A percentile compares a stretch with the other conserved stretches of the same genome.
phyloP scores from a whole-genome alignment of 371 early-diverging fungal genomes.

The Mucor indicus region DNA sequence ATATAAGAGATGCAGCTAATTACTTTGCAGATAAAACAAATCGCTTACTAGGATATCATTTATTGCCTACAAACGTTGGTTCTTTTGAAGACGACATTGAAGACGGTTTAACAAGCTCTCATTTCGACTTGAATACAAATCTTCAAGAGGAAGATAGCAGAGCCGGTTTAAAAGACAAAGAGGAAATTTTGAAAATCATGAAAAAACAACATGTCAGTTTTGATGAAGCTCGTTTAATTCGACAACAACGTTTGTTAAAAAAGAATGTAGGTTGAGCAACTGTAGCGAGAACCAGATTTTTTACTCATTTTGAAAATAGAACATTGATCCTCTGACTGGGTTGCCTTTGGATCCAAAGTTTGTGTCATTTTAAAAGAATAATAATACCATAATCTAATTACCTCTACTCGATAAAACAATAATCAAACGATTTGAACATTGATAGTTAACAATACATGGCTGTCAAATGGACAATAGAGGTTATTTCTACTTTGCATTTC shows the following conservation, averaged over 20 bases:
- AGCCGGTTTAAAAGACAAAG: conserved; percentile 74
- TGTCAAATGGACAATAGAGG: background rate
- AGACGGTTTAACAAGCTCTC: conserved; percentile 69
- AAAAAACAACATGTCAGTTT: conserved; percentile 66
- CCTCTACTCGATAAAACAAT: no score
- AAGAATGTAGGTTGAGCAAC: conserved; percentile 49
- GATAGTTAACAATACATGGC: no score
- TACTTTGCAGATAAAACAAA: conserved; percentile 39
- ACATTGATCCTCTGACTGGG: conserved; percentile 79
- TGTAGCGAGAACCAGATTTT: background rate
- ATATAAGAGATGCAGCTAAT: conserved; percentile 20
- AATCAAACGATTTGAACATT: no score
- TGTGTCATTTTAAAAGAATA: conserved; percentile 53
- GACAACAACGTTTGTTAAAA: conserved; percentile 67
- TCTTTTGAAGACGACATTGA: conserved; percentile 64
- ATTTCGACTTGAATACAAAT: conserved; percentile 71
- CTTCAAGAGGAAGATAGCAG: conserved; percentile 63
- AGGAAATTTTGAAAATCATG: conserved; percentile 74
- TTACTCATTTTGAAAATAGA: conserved; percentile 19
- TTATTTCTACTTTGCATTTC: no score
- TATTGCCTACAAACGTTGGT: conserved; percentile 41
- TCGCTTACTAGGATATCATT: conserved; percentile 42
- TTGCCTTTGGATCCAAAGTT: conserved; percentile 79
- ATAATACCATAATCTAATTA: no score
- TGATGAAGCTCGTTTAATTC: conserved; percentile 79